A percentile compares a stretch with the other conserved stretches of the same genome.
These are phyloP conservation scores for Lodderomyces beijingensis DNA, from an alignment of 1,139 yeast species.

Conservation along the genomic window DNA sequence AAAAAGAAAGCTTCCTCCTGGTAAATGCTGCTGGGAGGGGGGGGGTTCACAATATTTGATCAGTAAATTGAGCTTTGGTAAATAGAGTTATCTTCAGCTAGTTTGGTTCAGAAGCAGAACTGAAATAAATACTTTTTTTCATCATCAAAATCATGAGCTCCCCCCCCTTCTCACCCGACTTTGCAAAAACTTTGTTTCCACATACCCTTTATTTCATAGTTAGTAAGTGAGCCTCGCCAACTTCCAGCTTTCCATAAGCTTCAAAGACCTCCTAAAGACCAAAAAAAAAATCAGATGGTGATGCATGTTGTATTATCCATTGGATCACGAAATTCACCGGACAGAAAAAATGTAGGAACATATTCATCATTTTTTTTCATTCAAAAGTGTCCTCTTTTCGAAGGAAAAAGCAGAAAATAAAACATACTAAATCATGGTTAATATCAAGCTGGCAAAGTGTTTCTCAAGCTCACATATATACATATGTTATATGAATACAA, in stretches of 20 bases:
- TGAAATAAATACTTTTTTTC: constrained; percentile 54
- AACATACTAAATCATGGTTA: constrained; percentile 5
- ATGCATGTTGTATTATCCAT: constrained; percentile 70
- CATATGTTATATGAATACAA: too few relatives aligned
- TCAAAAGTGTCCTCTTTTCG: too few relatives aligned
- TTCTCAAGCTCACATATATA: too few relatives aligned
- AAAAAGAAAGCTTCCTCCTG: too few relatives aligned
- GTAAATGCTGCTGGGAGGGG: too few relatives aligned
- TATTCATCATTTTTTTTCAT: constrained; percentile 15
- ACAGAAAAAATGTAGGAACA: constrained; percentile 36
- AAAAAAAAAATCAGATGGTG: constrained; percentile 69
- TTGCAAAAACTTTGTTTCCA: not conserved
- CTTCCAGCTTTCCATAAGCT: too few relatives aligned
- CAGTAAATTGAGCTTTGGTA: too few relatives aligned
- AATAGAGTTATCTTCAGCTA: constrained; percentile 58
- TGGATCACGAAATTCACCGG: constrained; percentile 64
- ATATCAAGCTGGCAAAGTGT: not conserved
- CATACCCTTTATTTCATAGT: constrained; percentile 5
- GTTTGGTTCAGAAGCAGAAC: constrained; percentile 87
- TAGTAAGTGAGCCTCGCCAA: constrained; percentile 1
- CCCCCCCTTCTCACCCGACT: too few relatives aligned
- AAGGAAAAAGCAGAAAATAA: constrained; percentile 2
- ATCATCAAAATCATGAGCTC: constrained; percentile 43
- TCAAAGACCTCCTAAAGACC: too few relatives aligned
- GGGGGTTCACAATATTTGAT: too few relatives aligned